Conservation (phyloP, 2,329 filamentous ascomycete species). For the Lasiodiplodia citricola region DNA sequence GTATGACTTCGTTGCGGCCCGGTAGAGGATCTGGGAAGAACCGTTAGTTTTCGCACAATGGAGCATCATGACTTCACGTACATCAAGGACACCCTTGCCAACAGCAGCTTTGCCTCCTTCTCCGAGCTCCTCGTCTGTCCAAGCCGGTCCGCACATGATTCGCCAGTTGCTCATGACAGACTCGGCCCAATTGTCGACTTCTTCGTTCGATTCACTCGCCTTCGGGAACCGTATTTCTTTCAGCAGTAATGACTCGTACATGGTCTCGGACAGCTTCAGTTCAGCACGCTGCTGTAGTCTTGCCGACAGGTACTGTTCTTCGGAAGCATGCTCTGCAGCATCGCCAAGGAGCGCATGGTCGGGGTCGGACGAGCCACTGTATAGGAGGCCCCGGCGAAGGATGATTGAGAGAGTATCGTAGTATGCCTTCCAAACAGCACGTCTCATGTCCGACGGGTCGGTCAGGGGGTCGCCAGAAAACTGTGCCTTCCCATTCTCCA, state of each 20-base stretch:
- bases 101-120: constrained; percentile 78
- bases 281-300: constrained; percentile 68
- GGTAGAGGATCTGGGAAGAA: constrained; percentile 74
- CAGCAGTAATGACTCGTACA: constrained; percentile 80
- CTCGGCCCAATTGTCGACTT: constrained; percentile 82
- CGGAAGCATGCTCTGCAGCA: constrained; percentile 33
- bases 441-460: constrained; percentile 44
- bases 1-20: constrained; percentile 89
- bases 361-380: constrained; percentile 50
- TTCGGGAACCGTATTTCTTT: constrained; percentile 82
- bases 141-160: constrained; percentile 77
- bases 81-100: constrained; percentile 76
- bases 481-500: constrained; percentile 46
- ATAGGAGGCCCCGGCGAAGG: constrained; percentile 69
- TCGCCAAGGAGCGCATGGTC: constrained; percentile 27
- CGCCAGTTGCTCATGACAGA: constrained; percentile 85
- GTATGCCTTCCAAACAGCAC: constrained; percentile 83
- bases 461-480: constrained; percentile 31
- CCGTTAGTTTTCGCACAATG: constrained; percentile 20
- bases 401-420: constrained; percentile 80
- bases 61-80: constrained; percentile 37
- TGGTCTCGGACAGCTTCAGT: constrained; percentile 76
- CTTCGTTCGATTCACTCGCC: constrained; percentile 76
- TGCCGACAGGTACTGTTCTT: constrained; percentile 35
- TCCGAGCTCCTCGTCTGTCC: constrained; percentile 81